Percentiles rank a stretch among this genome's conserved stretches.
phyloP scores from a whole-genome alignment of 1,139 yeast species.

The Pichia sp. region DNA sequence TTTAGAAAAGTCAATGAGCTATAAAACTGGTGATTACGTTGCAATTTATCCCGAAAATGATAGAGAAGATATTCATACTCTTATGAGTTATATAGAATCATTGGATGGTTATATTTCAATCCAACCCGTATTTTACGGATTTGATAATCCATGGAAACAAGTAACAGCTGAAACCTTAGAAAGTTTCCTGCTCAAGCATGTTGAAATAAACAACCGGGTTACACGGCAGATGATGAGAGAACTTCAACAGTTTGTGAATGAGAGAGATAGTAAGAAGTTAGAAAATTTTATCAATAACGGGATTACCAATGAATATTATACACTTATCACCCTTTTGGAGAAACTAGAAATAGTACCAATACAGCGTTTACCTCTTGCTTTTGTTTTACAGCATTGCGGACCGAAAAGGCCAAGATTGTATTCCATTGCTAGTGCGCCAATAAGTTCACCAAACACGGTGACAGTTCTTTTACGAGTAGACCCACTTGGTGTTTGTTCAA shows the following conservation, averaged over 20 bases:
- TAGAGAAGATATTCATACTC: conserved; percentile 55
- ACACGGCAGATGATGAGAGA: conserved; percentile 75
- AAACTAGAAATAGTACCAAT: background rate
- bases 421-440: conserved; percentile 54
- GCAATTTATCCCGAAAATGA: conserved; percentile 91
- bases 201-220: conserved; percentile 85
- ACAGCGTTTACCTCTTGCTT: conserved; percentile 58
- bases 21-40: conserved; percentile 91
- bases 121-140: background rate
- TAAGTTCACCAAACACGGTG: background rate
- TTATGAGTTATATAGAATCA: conserved; percentile 31
- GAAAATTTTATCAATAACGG: background rate
- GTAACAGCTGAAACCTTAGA: conserved; percentile 42
- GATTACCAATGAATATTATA: conserved; percentile 26
- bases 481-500: conserved; percentile 76
- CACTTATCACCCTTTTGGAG: conserved; percentile 56
- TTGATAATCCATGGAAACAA: conserved; percentile 4
- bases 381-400: conserved; percentile 71
- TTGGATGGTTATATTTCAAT: background rate
- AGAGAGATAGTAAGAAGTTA: background rate
- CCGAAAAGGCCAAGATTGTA: conserved; percentile 89
- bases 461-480: background rate
- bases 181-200: conserved; percentile 71
- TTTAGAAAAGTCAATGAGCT: conserved; percentile 68
- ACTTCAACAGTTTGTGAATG: conserved; percentile 26